Evolutionary conservation across 2,329 filamentous ascomycete genomes (phyloP).

Genomic region (Beauveria medogensis): DNA sequence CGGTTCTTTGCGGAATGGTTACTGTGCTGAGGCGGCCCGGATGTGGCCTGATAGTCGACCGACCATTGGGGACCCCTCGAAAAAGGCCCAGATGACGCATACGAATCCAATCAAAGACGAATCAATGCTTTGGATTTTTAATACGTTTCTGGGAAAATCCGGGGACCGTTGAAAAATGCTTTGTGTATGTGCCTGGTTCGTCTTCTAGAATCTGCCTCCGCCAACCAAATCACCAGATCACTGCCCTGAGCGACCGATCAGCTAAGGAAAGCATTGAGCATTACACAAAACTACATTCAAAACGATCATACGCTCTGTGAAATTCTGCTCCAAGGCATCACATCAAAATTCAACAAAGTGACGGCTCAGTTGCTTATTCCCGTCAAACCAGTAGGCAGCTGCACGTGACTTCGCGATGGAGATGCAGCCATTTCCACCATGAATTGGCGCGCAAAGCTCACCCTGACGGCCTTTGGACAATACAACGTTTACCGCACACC

Average conservation of each 20-base stretch:
- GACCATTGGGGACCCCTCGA: neutral
- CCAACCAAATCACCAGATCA: too few relatives aligned
- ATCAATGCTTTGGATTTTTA: neutral
- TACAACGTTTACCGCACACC: too few relatives aligned
- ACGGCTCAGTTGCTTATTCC: neutral
- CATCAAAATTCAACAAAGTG: neutral
- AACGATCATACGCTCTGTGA: neutral
- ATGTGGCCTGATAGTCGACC: conserved; percentile 1
- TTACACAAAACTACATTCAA: neutral
- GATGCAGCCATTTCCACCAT: neutral
- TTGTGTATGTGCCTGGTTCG: neutral
- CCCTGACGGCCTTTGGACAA: neutral
- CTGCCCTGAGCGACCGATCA: neutral
- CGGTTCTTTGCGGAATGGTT: conserved; percentile 2
- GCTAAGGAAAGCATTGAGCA: neutral
- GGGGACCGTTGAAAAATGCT: neutral
- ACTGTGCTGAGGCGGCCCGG: neutral
- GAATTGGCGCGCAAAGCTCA: neutral
- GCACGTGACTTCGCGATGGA: conserved; percentile 11
- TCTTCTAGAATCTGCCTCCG: neutral
- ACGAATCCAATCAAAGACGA: neutral
- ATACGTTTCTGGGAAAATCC: neutral
- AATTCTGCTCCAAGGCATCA: neutral
- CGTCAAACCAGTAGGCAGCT: neutral
- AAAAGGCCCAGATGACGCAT: neutral